These are phyloP conservation scores for Amborella trichopoda DNA, from an alignment of 164 flowering plant genomes.

Conservation along the genomic window DNA sequence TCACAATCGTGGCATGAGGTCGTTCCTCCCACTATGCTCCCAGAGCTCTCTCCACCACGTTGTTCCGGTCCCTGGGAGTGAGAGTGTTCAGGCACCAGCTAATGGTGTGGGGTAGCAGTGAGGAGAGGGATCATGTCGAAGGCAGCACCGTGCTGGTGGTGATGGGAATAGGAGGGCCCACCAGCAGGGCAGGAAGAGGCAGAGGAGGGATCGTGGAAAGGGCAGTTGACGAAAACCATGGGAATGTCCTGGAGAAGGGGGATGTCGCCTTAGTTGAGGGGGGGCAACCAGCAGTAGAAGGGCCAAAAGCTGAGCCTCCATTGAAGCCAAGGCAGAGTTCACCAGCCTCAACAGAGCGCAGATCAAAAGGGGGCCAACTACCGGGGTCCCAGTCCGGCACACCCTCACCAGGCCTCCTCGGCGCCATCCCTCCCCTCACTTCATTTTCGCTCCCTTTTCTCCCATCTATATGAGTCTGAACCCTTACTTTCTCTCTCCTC, in stretches of 20 bases:
- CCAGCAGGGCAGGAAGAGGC: constrained; percentile 3
- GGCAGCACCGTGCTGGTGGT: constrained; percentile 26
- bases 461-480: too few species aligned
- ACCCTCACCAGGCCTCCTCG: not conserved
- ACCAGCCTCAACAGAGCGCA: not conserved
- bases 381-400: not conserved
- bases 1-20: constrained; percentile 82
- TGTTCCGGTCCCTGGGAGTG: not conserved
- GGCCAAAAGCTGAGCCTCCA: too few species aligned
- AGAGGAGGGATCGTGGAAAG: constrained; percentile 14
- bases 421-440: too few species aligned
- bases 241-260: too few species aligned
- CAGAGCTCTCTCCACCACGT: constrained; percentile 13
- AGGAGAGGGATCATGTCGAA: constrained; percentile 60
- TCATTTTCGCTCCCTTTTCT: too few species aligned
- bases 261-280: too few species aligned
- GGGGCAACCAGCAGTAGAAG: too few species aligned
- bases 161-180: constrained; percentile 14
- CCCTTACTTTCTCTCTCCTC: too few species aligned
- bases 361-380: not conserved
- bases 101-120: constrained; percentile 21
- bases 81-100: not conserved
- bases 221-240: not conserved
- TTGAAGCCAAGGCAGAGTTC: constrained; percentile 1
- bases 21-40: constrained; percentile 12